Percentiles rank a stretch among this genome's conserved stretches.
These are phyloP conservation scores for Rhododendron vialii DNA, from an alignment of 148 eudicot genomes.

Conservation along the genomic window DNA sequence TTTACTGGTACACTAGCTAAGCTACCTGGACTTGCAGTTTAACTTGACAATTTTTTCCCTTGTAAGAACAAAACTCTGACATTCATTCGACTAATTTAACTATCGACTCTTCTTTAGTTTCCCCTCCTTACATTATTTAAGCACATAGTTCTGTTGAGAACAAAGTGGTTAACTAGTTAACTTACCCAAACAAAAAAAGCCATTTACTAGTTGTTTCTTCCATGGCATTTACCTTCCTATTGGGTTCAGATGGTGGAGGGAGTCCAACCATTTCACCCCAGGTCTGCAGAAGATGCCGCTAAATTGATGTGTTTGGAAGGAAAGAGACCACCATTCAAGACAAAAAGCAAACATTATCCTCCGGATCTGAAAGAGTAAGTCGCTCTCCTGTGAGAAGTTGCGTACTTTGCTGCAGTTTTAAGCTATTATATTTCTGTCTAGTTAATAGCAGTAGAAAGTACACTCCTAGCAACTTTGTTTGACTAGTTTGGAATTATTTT, in stretches of 20 bases:
- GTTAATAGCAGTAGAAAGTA: background rate
- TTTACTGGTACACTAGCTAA: background rate
- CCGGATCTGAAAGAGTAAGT: slow-evolving; percentile 88
- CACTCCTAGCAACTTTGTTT: background rate
- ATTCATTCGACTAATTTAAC: background rate
- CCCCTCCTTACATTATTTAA: background rate
- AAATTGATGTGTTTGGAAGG: slow-evolving; percentile 68
- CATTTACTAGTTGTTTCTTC: background rate
- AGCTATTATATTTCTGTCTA: background rate
- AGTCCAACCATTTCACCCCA: slow-evolving; percentile 75
- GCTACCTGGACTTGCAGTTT: background rate
- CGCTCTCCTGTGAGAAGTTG: slow-evolving; percentile 3
- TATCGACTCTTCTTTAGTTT: background rate
- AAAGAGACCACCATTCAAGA: slow-evolving; percentile 68
- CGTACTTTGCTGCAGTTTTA: slow-evolving; percentile 2
- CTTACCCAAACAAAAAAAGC: background rate
- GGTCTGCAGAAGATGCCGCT: slow-evolving; percentile 65
- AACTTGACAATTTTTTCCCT: background rate
- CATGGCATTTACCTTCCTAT: background rate
- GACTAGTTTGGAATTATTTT: background rate
- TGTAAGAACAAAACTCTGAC: background rate
- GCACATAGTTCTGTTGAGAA: background rate
- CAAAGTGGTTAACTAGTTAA: background rate
- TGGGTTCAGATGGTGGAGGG: slow-evolving; percentile 83
- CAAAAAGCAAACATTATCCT: slow-evolving; percentile 69